Conservation (phyloP, 495 filamentous ascomycete genomes). For the Xylaria venustula region DNA sequence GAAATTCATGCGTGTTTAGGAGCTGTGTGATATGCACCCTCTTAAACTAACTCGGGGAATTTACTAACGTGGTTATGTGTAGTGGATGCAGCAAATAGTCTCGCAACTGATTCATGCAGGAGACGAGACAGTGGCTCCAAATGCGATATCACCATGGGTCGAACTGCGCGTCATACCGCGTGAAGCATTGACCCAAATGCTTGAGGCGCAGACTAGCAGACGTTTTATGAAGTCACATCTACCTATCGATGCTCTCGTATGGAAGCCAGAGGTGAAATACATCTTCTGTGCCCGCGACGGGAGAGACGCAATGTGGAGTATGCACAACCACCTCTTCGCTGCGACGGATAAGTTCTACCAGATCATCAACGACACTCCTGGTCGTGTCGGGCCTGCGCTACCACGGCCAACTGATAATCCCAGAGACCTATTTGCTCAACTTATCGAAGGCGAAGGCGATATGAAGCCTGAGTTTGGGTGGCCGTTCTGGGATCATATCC, state of each 20-base stretch:
- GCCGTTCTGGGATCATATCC: conserved; percentile 1
- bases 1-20: no score
- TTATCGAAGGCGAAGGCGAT: neutral
- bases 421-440: neutral
- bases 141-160: neutral
- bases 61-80: neutral
- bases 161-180: neutral
- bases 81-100: conserved; percentile 1
- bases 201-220: neutral
- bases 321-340: neutral
- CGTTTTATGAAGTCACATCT: conserved; percentile 7
- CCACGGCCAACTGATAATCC: neutral
- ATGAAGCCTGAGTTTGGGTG: neutral
- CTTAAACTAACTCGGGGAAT: neutral
- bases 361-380: neutral
- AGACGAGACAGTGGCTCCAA: neutral
- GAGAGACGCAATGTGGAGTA: neutral
- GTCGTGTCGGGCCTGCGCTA: neutral
- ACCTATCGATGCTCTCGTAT: neutral
- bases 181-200: neutral
- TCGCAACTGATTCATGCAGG: neutral
- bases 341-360: neutral
- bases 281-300: neutral
- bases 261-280: neutral
- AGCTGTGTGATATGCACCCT: no score